Evolutionary conservation across 225 moss, liverwort and hornwort genomes (phyloP), one percentile per base, ranked within the genome.

Genomic region (Antitrichia curtipendula): DNA sequence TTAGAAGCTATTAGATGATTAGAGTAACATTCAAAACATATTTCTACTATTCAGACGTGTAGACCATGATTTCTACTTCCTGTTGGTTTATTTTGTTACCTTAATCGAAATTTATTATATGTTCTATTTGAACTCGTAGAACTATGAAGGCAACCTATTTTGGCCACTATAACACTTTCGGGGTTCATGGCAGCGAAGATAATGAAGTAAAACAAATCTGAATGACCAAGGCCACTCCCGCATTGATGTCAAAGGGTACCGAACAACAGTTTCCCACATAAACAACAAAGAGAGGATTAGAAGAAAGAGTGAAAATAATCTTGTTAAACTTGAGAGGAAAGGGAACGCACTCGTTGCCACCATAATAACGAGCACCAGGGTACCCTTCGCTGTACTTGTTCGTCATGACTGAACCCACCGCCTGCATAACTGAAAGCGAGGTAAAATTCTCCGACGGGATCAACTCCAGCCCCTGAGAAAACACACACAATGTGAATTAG

Each of bases 371-470:
- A 84, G 98, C 98, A 82, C 98, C 97, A 58, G 97, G 99, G 72
- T 96, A 99, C 20, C 99, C 99, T 92, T 99, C 99, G 84, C 97
- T 99, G 90, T 99, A 99, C 86, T 99, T 99, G 90, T 99, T 99
- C 50, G 99, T 99, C 97, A 99, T 99, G 21, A 99, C 84, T 68
- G 97, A 99, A 31, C 99, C 99, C 52, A 99, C 99, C 20, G 99
- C 97, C 88, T 99, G 95, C 97, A 99, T 99, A 3, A 99, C 96
- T 86, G 99, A 99, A 53, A 94, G 7, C 16, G 99, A 99, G 10
- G 97, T 97, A 92, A 99, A 99, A 89, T 99, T 99, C 91, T 99
- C 99, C 32, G 97, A 99, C 32, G 99, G 97, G 36, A 99, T 99
- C 61, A 99, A 92, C 90, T 99, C 96, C 89, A 99, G 89, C 13